Evolutionary conservation across 352 stramenopile genomes (phyloP), one percentile per base, ranked within the genome.

Genomic region (Phytophthora podocarpi): DNA sequence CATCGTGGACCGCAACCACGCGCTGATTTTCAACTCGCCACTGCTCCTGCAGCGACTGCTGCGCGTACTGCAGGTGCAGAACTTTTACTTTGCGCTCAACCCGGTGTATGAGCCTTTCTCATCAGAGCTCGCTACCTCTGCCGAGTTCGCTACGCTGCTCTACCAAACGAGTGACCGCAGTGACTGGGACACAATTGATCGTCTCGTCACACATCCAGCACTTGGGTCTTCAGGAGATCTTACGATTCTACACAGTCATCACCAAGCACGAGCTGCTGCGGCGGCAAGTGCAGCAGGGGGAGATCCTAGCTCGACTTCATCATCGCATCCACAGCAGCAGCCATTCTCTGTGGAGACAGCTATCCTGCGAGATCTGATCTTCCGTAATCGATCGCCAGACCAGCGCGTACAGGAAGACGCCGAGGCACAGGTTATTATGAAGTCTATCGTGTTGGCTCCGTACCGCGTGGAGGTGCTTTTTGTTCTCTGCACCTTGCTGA

Each of bases 381-480:
- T 93, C 43, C 79, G 83, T 4, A 87, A 82, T 16, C 66, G 81
- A 32, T 70, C 76, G 1, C 72, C 76, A 21, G 68, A 83, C 15
- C 70, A 87, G 54, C 81, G 80, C 1, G 70, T 66, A 5, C 64
- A 69, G n/a, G 84, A 93, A 66, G 80, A 93, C 43, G 68, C 78
- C 1, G 82, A 93, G 51, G 82, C 80, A 0, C 78, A 90, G 42
- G 76, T 97, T 16, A 85, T 98, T 28, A 96, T 98, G 78, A 97
- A 98, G 64, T 93, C 88, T 12, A 90, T 98, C 36, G 74, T 97
- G n/a, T 54, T 98, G 13, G 87, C 87, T 3, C 90, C 90, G 18
- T 97, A 97, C 60, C 93, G 97, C 40, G 95, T 99, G 0, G 96
- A 99, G 70, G 89, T 99, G 53, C 79, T 99, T 15, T 99, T 99